Conservation (phyloP, 1,139 yeast species). For the Diutina rugosa region DNA sequence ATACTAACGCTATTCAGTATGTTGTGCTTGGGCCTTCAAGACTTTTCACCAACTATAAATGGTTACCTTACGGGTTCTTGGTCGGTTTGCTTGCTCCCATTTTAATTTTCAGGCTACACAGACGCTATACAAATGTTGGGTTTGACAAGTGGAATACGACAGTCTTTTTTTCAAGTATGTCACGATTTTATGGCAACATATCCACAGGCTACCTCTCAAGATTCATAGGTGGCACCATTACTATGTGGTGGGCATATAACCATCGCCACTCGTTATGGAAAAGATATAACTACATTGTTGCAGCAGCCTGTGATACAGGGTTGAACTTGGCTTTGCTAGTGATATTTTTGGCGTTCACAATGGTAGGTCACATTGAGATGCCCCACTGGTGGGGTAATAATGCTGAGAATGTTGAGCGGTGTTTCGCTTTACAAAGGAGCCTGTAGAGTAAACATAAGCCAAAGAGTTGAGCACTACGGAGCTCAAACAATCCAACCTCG, state of each 20-base stretch:
- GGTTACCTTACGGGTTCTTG: conserved; percentile 31
- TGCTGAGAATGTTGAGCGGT: conserved; percentile 25
- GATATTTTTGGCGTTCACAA: conserved; percentile 23
- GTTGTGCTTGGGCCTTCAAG: conserved; percentile 35
- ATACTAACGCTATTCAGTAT: conserved; percentile 37
- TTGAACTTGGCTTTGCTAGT: conserved; percentile 26
- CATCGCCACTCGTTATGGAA: conserved; percentile 26
- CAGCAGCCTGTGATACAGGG: conserved; percentile 42
- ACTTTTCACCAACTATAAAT: conserved; percentile 25
- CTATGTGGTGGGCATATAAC: conserved; percentile 30
- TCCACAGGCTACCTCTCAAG: conserved; percentile 38
- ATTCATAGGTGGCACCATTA: conserved; percentile 31
- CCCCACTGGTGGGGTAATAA: conserved; percentile 41
- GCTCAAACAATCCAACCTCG: no score
- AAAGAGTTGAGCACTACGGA: no score
- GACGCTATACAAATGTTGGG: conserved; percentile 9
- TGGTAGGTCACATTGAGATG: conserved; percentile 6
- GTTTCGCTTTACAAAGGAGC: conserved; percentile 14
- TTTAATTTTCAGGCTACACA: conserved; percentile 17
- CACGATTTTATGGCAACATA: conserved; percentile 33
- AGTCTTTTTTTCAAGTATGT: conserved; percentile 34
- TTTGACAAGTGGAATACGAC: conserved; percentile 33
- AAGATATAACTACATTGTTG: conserved; percentile 26
- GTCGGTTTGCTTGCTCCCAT: conserved; percentile 27
- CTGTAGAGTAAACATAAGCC: no score